Conservation (phyloP, 2,329 filamentous ascomycete species). For the Calonectria pteridis region DNA sequence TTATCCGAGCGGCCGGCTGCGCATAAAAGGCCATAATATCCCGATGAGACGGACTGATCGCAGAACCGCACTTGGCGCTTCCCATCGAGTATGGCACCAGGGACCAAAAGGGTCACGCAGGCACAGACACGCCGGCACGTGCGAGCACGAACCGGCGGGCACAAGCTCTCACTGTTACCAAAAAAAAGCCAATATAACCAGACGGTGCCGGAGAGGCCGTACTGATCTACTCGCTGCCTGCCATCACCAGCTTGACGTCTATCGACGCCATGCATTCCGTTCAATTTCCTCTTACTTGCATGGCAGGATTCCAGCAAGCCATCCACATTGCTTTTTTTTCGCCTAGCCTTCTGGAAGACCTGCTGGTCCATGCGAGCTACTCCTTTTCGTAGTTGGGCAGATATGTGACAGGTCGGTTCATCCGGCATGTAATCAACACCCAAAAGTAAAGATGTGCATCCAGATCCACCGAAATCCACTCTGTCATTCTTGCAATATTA, state of each 20-base stretch:
- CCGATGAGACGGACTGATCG: conserved; percentile 6
- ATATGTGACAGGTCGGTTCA: not conserved
- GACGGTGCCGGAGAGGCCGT: not conserved
- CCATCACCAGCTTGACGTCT: not conserved
- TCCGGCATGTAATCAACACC: not conserved
- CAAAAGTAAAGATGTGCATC: conserved; percentile 2
- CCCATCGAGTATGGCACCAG: not conserved
- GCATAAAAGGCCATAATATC: not conserved
- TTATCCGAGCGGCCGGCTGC: not conserved
- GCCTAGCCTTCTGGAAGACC: conserved; percentile 1
- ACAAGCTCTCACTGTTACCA: not conserved
- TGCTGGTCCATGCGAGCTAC: not conserved
- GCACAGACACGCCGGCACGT: not conserved
- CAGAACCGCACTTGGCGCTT: conserved; percentile 6
- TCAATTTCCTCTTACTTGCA: not conserved
- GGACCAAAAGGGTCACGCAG: conserved; percentile 1
- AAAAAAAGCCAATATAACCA: not conserved
- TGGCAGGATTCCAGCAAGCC: not conserved
- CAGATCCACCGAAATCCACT: not conserved
- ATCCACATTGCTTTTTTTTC: not conserved
- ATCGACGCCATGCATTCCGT: conserved; percentile 8
- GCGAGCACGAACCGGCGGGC: not conserved
- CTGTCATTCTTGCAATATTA: not conserved
- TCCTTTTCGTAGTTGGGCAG: not conserved
- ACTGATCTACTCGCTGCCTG: not conserved